Evolutionary conservation across 2,329 filamentous ascomycete genomes (phyloP), one percentile per base, ranked within the genome.

Genomic region (Chrysoporthe cubensis): DNA sequence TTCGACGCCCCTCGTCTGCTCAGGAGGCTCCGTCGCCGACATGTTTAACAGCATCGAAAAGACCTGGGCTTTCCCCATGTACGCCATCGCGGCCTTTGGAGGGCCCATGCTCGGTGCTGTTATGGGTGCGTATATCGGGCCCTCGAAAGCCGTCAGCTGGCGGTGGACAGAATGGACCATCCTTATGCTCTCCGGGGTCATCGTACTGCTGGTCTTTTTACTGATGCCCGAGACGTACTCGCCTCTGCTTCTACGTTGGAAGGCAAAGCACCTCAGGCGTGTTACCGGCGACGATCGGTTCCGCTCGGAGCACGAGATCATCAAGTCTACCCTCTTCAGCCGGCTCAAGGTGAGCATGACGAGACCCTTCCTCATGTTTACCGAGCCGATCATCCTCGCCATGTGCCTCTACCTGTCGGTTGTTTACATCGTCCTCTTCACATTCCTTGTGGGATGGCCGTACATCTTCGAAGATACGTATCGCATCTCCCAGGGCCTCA

Each of bases 171-270:
- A 91, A 74, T 91, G 90, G 78, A 82, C 88, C 1, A 82, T 90
- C 67, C 78, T 91, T 43, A 90, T 91, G 62, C 88, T 88, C 82
- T 83, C 88, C 0, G 86, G 82, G 0, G 75, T 84, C 6, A 78
- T 90, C 67, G 81, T 90, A 34, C 75, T 80, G n/a, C 72, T 85
- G 48, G 85, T 91, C 44, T 73, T 87, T 34, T 73, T 88, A 18
- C 81, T 89, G 59, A 87, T 91, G 63, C 90, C 90, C 1, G 90
- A 91, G 75, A 91, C 90, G 0, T 91, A 91, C 70, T 84, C 75
- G 2, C 77, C 76, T 44, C 60, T 89, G 16, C 77, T 91, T 3
- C 76, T 91, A 43, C 83, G 86, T 66, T 81, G 81, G 69, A 91
- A 90, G 73, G 90, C 89, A 2, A 78, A 80, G 40, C 83, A 83